phyloP scores from a whole-genome alignment of 1,139 yeast genomes.

The Ashbya aceris region DNA sequence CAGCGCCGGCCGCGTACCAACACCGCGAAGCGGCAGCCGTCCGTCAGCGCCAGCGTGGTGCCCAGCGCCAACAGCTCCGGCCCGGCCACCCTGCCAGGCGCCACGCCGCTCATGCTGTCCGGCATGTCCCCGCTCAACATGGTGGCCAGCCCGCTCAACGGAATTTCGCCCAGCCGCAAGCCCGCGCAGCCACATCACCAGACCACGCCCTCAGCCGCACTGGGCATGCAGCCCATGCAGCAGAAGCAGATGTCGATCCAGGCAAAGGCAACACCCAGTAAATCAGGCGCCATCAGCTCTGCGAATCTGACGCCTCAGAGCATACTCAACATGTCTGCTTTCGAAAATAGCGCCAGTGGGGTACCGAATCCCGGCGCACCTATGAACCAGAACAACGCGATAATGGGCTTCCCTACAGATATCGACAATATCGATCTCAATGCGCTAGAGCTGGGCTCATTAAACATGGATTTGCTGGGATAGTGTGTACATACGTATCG shows the following conservation, averaged over 20 bases:
- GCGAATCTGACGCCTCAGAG: constrained; percentile 26
- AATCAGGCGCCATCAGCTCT: constrained; percentile 9
- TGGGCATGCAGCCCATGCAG: constrained; percentile 6
- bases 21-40: constrained; percentile 6
- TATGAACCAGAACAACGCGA: constrained; percentile 15
- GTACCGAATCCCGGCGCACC: constrained; percentile 1
- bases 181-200: constrained; percentile 2
- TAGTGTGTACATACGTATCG: constrained; percentile 2
- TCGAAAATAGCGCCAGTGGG: constrained; percentile 8
- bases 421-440: constrained; percentile 23
- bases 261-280: constrained; percentile 4
- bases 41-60: constrained; percentile 4
- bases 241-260: constrained; percentile 6
- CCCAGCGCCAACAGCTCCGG: constrained; percentile 11
- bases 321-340: constrained; percentile 24
- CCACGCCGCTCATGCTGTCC: constrained; percentile 12
- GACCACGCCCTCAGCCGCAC: constrained; percentile 1
- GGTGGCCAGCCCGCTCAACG: constrained; percentile 20
- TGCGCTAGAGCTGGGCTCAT: constrained; percentile 21
- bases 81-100: constrained; percentile 8
- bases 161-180: constrained; percentile 16
- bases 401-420: constrained; percentile 32
- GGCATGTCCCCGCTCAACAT: constrained; percentile 19
- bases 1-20: constrained; percentile 1
- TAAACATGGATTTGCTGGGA: constrained; percentile 26